Base-by-base conservation (phyloP, 441 rosid species). In the Jatropha multifida region DNA sequence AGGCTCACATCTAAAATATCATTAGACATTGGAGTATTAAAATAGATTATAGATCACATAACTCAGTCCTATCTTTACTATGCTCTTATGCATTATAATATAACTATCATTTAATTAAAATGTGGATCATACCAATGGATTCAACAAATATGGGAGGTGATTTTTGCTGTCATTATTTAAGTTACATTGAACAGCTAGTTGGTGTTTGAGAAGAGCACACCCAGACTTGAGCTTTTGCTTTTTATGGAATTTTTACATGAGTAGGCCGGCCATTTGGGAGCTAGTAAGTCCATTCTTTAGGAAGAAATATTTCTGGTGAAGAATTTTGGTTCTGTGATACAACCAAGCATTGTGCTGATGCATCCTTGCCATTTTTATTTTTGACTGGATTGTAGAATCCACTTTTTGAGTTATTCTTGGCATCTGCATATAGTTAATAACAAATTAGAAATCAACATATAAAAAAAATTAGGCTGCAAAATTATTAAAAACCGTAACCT, bases 241-340 rank as follows among this genome's bases (percentile, higher is more conserved):
- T 76, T 75, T 77, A 68, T 78, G 79, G n/a, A 41, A 68, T 69
- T 52, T 63, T 46, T 40, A 4, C 0, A 20, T 4, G 5, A 20
- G 42, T 65, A 72, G 23, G 12, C 37, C 37, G 23, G 12, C 37
- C 37, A 27, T 26, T 55, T 44, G 54, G 44, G 32, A 56, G 66
- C 80, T 83, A 95, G 79, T 95, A 95, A 20, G 92, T 92, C 99
- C 99, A 95, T 81, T 95, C 99, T 51, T 89, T 88, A 4, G 99
- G 98, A 54, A 93, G 98, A 85, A 93, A 85, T 37, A 86, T 76
- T 69, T 93, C 98, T 23, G 91, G 88, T 3, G 99, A 86, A 64
- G 80, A 79, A 78, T 72, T 83, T 62, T 78, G 81, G 49, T 69
- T 76, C 66, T 76, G 82, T 26, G 83, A 76, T 18, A 54, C 65